phyloP scores from a whole-genome alignment of 2,329 filamentous ascomycete genomes.

The Botrytis hyacinthi region DNA sequence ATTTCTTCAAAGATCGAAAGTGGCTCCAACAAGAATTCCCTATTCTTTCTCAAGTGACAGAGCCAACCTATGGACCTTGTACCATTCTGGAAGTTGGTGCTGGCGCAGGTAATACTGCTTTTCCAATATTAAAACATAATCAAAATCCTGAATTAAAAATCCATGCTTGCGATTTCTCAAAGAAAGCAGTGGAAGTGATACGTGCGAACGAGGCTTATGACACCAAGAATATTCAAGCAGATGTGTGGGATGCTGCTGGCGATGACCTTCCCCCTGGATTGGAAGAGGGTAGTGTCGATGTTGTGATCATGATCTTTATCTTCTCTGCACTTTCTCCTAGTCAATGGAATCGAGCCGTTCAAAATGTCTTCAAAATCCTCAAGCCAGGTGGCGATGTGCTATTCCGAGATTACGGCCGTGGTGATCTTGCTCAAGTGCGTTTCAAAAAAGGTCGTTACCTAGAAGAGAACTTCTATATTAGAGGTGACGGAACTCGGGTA shows the following conservation, averaged over 20 bases:
- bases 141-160: conserved; percentile 78
- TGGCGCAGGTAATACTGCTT: conserved; percentile 94
- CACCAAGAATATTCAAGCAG: conserved; percentile 70
- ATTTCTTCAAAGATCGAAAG: conserved; percentile 98
- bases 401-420: conserved; percentile 94
- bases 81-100: conserved; percentile 88
- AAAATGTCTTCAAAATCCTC: conserved; percentile 76
- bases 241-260: conserved; percentile 89
- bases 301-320: conserved; percentile 94
- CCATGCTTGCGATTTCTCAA: conserved; percentile 95
- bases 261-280: conserved; percentile 74
- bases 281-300: conserved; percentile 75
- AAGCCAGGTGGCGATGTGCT: conserved; percentile 92
- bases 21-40: conserved; percentile 98
- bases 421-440: conserved; percentile 91
- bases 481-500: conserved; percentile 91
- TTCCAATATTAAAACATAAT: conserved; percentile 83
- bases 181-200: conserved; percentile 92
- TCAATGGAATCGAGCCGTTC: conserved; percentile 81
- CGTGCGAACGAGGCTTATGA: conserved; percentile 75
- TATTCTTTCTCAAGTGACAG: conserved; percentile 72
- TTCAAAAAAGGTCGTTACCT: conserved; percentile 95
- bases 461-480: conserved; percentile 95
- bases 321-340: conserved; percentile 85
- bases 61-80: conserved; percentile 64